These are phyloP conservation scores for Protomyces arabidopsidicola DNA, from an alignment of 1,139 yeast species.

Conservation along the genomic window DNA sequence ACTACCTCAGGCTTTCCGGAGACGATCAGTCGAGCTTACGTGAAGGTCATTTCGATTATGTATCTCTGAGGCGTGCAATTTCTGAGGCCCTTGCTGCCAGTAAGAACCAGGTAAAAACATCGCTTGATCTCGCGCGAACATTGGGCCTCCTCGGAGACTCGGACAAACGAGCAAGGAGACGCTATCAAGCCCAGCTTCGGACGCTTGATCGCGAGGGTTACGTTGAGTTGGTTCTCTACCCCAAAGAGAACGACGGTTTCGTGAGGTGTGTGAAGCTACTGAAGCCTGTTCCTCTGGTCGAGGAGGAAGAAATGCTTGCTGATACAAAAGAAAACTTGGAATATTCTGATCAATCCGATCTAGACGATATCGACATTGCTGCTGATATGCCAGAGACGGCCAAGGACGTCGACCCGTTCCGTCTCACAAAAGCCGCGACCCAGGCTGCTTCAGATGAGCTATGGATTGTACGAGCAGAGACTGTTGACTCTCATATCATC, in stretches of 20 bases:
- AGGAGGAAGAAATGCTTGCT: no score
- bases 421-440: no score
- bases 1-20: slow-evolving; percentile 1
- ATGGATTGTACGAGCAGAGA: not conserved
- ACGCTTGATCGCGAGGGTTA: slow-evolving; percentile 2
- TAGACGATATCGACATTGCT: not conserved
- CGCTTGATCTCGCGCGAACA: slow-evolving; percentile 1
- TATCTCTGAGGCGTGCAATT: not conserved
- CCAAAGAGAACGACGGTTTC: not conserved
- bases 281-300: not conserved
- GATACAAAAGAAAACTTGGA: not conserved
- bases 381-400: no score
- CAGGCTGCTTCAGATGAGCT: not conserved
- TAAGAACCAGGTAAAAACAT: not conserved
- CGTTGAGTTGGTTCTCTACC: slow-evolving; percentile 4
- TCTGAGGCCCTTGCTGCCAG: slow-evolving; percentile 5
- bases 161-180: slow-evolving; percentile 4
- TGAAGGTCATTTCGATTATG: not conserved
- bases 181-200: slow-evolving; percentile 4
- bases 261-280: slow-evolving; percentile 14
- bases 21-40: not conserved
- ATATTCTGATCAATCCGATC: slow-evolving; percentile 2
- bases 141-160: not conserved
- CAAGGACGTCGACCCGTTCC: no score
- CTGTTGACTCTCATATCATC: not conserved